Evolutionary conservation across 176 grass and related monocot species (phyloP), one percentile per base, ranked within the genome.

Genomic region (Oryza coarctata): DNA sequence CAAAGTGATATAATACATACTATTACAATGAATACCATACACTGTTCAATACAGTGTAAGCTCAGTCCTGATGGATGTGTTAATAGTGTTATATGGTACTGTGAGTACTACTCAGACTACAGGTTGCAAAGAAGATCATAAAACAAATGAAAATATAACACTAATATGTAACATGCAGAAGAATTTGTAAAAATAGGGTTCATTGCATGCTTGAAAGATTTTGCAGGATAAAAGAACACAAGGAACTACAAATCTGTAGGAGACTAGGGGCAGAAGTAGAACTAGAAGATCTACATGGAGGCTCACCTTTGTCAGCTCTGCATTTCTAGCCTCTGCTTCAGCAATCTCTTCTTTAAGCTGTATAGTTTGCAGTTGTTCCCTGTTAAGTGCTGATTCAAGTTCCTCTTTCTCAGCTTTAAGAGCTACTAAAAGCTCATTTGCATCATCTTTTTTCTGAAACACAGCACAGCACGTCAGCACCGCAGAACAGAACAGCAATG

Each of bases 401-500:
- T 99, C 91, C 71, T 90, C 93, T 88, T 94, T 96, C 79, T 99
- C 91, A 71, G 85, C 65, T 84, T 96, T 96, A 68, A 99, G 83
- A 57, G 80, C 65, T 74, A 60, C 85, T 75, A 95, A 40, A 82
- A 94, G 36, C 74, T 89, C 92, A 71, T 70, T 90, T 86, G 78
- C 71, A 84, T 92, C 87, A 74, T 90, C 93, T 14, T 82, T 89
- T 76, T 91, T 90, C 97, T 99, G 87, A 74, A 89, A 79, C 5
- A 75, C 40, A 60, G 27, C 17, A 71, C 45, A 82, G 41, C n/a
- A n/a, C n/a, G n/a, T n/a, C 32, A 33, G 32, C 38, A 78, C 22
- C 17, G 9, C 6, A 63, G 69, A 2, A 71, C 13, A 73, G 57
- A 81, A 76, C 23, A 27, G 40, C 43, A 47, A 30, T 63, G 33